Evolutionary conservation across 2,329 filamentous ascomycete species (phyloP).

Genomic region (Clarireedia monteithiana): DNA sequence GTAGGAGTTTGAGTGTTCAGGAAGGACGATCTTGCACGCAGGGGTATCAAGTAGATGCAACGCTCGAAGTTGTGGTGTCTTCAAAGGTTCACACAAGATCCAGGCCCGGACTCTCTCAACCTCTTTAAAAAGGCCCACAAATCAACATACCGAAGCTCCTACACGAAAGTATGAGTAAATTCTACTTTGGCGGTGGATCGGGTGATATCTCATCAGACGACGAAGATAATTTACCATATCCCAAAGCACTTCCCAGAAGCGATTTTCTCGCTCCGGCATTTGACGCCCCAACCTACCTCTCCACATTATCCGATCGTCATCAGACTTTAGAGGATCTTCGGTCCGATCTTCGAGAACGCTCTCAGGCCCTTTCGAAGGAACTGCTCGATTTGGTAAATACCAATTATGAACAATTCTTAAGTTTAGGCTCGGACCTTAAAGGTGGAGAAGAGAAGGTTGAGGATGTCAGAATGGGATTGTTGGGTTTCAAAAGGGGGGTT

Average conservation of each 20-base stretch:
- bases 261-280: conserved; percentile 78
- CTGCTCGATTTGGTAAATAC: conserved; percentile 90
- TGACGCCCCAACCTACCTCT: conserved; percentile 75
- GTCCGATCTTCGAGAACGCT: conserved; percentile 73
- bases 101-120: neutral
- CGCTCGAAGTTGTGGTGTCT: neutral
- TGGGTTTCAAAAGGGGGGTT: conserved; percentile 79
- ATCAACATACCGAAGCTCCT: too few species aligned
- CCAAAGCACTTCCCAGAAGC: conserved; percentile 69
- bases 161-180: conserved; percentile 36
- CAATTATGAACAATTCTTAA: conserved; percentile 88
- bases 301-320: conserved; percentile 74
- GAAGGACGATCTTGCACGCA: too few species aligned
- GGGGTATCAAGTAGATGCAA: too few species aligned
- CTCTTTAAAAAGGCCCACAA: neutral
- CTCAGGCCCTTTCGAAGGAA: conserved; percentile 72
- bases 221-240: conserved; percentile 75
- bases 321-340: conserved; percentile 94
- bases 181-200: conserved; percentile 34
- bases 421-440: conserved; percentile 69
- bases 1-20: too few species aligned
- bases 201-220: conserved; percentile 35
- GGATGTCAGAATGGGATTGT: conserved; percentile 76
- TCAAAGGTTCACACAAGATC: neutral
- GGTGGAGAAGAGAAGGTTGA: conserved; percentile 90